These are phyloP conservation scores for Thielaviopsis populi DNA, from an alignment of 2,329 filamentous ascomycete species.

Conservation along the genomic window DNA sequence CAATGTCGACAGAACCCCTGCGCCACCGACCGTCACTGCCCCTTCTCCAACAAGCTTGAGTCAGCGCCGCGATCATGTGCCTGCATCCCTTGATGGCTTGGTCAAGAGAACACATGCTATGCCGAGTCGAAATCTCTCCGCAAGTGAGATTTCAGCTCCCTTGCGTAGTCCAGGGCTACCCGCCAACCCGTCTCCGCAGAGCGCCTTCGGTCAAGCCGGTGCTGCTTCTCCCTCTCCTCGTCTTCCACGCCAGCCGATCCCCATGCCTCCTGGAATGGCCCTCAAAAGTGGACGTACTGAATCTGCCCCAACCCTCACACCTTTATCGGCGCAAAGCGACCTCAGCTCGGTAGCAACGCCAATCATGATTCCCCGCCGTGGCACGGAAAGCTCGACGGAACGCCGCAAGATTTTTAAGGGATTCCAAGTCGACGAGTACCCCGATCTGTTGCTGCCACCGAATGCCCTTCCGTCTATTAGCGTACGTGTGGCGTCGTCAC, in stretches of 20 bases:
- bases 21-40: conserved; percentile 19
- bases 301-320: neutral
- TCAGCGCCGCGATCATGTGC: conserved; percentile 25
- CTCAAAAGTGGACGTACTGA: neutral
- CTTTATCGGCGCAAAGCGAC: conserved; percentile 24
- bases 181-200: conserved; percentile 40
- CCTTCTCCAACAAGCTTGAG: conserved; percentile 27
- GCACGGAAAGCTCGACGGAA: conserved; percentile 28
- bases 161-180: conserved; percentile 47
- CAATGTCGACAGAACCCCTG: conserved; percentile 11
- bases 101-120: conserved; percentile 26
- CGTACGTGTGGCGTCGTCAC: conserved; percentile 78
- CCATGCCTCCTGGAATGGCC: conserved; percentile 39
- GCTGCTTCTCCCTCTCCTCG: conserved; percentile 41
- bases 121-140: conserved; percentile 19
- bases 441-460: conserved; percentile 69
- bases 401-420: conserved; percentile 53
- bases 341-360: conserved; percentile 6
- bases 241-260: conserved; percentile 57
- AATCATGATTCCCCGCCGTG: conserved; percentile 1
- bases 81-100: conserved; percentile 39
- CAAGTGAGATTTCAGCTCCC: conserved; percentile 24
- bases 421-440: conserved; percentile 71
- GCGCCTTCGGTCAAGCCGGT: neutral
- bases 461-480: conserved; percentile 77